phyloP scores from a whole-genome alignment of 164 flowering plant species.

The Berberis vulgaris region DNA sequence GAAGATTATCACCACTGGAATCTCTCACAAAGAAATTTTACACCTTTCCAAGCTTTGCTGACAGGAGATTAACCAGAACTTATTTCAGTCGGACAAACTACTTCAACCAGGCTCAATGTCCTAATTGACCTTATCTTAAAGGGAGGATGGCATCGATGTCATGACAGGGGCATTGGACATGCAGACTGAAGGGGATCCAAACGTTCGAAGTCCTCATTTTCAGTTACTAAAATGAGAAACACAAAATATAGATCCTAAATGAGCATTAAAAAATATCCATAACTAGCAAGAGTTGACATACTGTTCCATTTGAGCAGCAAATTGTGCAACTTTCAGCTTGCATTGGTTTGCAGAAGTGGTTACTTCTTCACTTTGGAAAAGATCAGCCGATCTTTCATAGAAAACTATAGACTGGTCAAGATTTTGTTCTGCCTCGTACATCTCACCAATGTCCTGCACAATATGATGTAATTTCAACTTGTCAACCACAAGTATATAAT shows the following conservation, averaged over 20 bases:
- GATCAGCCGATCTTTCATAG: slow-evolving; percentile 67
- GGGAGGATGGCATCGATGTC: too few species aligned
- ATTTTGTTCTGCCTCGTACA: slow-evolving; percentile 60
- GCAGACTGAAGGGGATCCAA: too few species aligned
- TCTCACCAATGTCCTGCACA: slow-evolving; percentile 73
- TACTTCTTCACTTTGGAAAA: slow-evolving; percentile 75
- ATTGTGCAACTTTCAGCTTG: slow-evolving; percentile 81
- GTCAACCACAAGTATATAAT: not conserved
- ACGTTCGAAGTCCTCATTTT: too few species aligned
- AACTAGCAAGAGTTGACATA: slow-evolving; percentile 22
- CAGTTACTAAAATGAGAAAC: not conserved
- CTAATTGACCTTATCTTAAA: too few species aligned
- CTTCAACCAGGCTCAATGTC: too few species aligned
- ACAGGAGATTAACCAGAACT: too few species aligned
- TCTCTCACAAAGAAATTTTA: too few species aligned
- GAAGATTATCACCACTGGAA: too few species aligned
- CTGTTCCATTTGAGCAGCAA: slow-evolving; percentile 77
- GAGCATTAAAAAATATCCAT: not conserved
- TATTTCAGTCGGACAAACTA: too few species aligned
- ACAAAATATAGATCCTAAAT: not conserved
- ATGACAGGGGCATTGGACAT: too few species aligned
- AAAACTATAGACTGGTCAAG: slow-evolving; percentile 46
- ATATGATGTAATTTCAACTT: slow-evolving; percentile 1
- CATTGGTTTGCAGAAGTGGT: slow-evolving; percentile 70
- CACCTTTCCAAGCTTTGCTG: too few species aligned